phyloP scores from a whole-genome alignment of 2,329 filamentous ascomycete species.

The Monilinia fructigena region DNA sequence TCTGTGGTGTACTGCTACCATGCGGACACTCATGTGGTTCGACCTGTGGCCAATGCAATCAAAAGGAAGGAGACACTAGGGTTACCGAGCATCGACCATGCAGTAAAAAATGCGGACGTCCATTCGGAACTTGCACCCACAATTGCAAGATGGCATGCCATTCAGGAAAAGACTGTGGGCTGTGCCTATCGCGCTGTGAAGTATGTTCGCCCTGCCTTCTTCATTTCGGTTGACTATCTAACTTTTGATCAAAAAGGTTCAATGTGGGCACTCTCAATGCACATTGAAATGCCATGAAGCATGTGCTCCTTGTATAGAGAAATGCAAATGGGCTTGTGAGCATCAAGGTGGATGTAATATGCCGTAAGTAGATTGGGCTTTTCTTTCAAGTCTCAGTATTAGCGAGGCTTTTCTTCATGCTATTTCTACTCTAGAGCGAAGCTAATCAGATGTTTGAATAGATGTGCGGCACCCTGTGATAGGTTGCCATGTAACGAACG shows the following conservation, averaged over 20 bases:
- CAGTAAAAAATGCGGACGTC: slow-evolving; percentile 49
- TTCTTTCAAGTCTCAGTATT: not conserved
- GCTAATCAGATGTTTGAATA: not conserved
- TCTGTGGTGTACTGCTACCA: slow-evolving; percentile 47
- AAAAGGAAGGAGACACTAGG: slow-evolving; percentile 38
- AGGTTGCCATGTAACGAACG: slow-evolving; percentile 62
- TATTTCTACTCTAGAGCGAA: not conserved
- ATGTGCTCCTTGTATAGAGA: slow-evolving; percentile 59
- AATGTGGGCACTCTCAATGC: slow-evolving; percentile 59
- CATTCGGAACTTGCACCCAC: slow-evolving; percentile 56
- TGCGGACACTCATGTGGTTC: slow-evolving; percentile 61
- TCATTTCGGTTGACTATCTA: not conserved
- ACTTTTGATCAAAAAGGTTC: slow-evolving; percentile 46
- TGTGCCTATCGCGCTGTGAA: slow-evolving; percentile 53
- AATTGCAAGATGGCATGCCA: slow-evolving; percentile 55
- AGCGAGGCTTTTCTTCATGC: not conserved
- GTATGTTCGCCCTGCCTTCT: slow-evolving; percentile 36
- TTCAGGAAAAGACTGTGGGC: slow-evolving; percentile 45
- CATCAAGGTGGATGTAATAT: slow-evolving; percentile 48
- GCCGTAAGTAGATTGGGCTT: slow-evolving; percentile 29
- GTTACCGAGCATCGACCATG: slow-evolving; percentile 50
- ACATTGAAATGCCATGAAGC: slow-evolving; percentile 56
- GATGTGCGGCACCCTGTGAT: slow-evolving; percentile 65
- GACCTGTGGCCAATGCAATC: slow-evolving; percentile 51
- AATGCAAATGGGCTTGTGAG: slow-evolving; percentile 55